Percentiles rank a stretch among this genome's conserved stretches.
These are phyloP conservation scores for Linanthus parryae DNA, from an alignment of 148 eudicot species.

Conservation along the genomic window DNA sequence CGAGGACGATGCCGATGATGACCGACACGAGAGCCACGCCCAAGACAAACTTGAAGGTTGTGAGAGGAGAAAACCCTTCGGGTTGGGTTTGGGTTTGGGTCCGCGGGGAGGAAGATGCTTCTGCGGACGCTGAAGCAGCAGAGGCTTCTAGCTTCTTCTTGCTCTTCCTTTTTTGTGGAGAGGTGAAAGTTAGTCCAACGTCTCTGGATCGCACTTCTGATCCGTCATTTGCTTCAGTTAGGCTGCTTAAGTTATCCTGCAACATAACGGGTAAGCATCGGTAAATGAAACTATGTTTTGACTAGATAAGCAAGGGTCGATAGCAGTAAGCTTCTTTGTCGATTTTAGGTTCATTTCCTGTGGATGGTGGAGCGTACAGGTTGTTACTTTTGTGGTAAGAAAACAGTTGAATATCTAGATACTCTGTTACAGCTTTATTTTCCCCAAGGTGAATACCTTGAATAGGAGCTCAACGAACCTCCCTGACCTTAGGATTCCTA, in stretches of 20 bases:
- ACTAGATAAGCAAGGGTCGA: too few relatives aligned
- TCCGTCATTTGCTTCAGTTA: constrained; percentile 22
- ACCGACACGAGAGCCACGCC: constrained; percentile 85
- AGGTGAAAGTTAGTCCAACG: constrained; percentile 35
- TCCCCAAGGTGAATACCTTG: too few relatives aligned
- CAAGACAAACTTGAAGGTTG: constrained; percentile 50
- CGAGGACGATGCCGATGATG: constrained; percentile 73
- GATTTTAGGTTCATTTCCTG: too few relatives aligned
- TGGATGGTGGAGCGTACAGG: too few relatives aligned
- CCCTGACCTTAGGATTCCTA: too few relatives aligned
- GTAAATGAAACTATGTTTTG: constrained; percentile 8
- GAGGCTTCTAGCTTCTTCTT: constrained; percentile 62
- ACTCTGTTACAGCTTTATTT: too few relatives aligned
- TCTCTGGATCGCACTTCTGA: constrained; percentile 66
- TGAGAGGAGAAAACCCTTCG: constrained; percentile 35
- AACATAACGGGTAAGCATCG: background rate
- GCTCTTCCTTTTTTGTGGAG: constrained; percentile 62
- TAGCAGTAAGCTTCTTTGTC: too few relatives aligned
- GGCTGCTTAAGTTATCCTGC: constrained; percentile 35
- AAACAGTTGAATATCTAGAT: too few relatives aligned
- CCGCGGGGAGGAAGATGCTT: constrained; percentile 27
- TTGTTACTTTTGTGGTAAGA: too few relatives aligned
- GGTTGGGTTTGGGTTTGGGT: constrained; percentile 27
- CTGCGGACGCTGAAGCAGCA: constrained; percentile 38
- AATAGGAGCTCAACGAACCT: too few relatives aligned